Conservation (phyloP, 2,329 filamentous ascomycete genomes). For the Fusarium duplospermum region DNA sequence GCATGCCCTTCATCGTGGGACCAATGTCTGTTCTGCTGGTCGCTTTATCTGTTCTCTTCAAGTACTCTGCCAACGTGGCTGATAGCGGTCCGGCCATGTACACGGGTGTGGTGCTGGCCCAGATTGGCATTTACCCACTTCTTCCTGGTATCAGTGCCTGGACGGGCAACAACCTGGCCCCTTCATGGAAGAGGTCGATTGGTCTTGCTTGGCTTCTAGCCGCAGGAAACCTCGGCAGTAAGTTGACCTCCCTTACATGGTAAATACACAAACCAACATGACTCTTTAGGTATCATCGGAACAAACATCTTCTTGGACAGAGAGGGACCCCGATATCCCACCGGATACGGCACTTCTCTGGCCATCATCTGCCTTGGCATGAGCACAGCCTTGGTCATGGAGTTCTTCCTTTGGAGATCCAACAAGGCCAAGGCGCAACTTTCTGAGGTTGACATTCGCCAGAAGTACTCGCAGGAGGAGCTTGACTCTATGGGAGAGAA, state of each 20-base stretch:
- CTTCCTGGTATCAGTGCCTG: conserved; percentile 43
- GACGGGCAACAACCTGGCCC: conserved; percentile 42
- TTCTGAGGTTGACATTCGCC: conserved; percentile 12
- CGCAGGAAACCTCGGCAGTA: conserved; percentile 41
- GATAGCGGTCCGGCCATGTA: conserved; percentile 49
- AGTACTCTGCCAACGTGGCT: conserved; percentile 48
- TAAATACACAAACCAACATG: not conserved
- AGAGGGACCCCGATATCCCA: conserved; percentile 50
- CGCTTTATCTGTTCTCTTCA: conserved; percentile 49
- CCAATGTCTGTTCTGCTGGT: conserved; percentile 47
- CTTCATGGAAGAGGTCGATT: conserved; percentile 38
- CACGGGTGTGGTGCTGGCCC: conserved; percentile 14
- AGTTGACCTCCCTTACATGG: not conserved
- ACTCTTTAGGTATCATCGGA: conserved; percentile 44
- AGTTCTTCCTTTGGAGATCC: conserved; percentile 23
- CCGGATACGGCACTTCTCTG: conserved; percentile 52
- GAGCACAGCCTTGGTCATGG: conserved; percentile 19
- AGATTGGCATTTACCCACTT: conserved; percentile 47
- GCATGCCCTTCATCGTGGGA: conserved; percentile 53
- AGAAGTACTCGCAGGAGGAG: conserved; percentile 27
- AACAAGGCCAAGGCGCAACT: conserved; percentile 17
- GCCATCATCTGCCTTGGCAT: conserved; percentile 38
- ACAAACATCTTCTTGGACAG: conserved; percentile 52
- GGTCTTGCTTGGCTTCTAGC: conserved; percentile 40
- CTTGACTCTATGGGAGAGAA: conserved; percentile 32